Base-by-base conservation (phyloP, 768 basidiomycete species). In the Naganishia kalamii region DNA sequence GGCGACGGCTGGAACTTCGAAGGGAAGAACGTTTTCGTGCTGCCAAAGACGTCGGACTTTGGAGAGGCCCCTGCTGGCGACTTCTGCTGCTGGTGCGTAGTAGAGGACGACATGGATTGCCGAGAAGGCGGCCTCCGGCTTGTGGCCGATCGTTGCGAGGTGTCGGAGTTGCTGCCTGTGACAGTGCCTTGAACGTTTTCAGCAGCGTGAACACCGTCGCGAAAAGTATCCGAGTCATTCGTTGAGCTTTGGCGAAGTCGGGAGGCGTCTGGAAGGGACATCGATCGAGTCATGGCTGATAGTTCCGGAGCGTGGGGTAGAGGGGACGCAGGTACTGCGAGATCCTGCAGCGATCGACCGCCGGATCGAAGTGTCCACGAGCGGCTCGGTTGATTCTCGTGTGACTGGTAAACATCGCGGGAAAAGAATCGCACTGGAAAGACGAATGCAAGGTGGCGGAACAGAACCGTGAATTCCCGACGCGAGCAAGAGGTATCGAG, bases 361-460 rank as follows among this genome's bases (percentile, higher is more conserved):
- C n/a, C n/a, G n/a, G n/a, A n/a, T 29, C 27, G 48, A 49, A 15
- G 15, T 4, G 13, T 2, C 32, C 2, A 17, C 12, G 48, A 17
- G 27, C 15, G 15, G 21, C 27, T 29, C 27, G 27, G 23, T 49
- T 30, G 48, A 29, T 8, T 27, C 48, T 11, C 23, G n/a, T 35
- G 37, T 35, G 54, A 40, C 10, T 23, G 54, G 19, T 57, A 57
- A 29, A 25, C 21, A 15, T 57, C 54, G 3, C 54, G 33, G 40
- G 54, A 57, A 27, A 57, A 57, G 54, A 57, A 57, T 29, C 54
- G 54, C 23, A 57, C 54, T 57, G 37, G 19, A 35, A 50, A 13
- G n/a, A 7, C 29, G 37, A 8, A 17, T 1, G 23, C 21, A 27
- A 1, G 11, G n/a, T 2, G 37, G 21, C 23, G 6, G 25, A 40